These are phyloP conservation scores for Xylaria sp. DNA, from an alignment of 495 filamentous ascomycete genomes.

Conservation along the genomic window DNA sequence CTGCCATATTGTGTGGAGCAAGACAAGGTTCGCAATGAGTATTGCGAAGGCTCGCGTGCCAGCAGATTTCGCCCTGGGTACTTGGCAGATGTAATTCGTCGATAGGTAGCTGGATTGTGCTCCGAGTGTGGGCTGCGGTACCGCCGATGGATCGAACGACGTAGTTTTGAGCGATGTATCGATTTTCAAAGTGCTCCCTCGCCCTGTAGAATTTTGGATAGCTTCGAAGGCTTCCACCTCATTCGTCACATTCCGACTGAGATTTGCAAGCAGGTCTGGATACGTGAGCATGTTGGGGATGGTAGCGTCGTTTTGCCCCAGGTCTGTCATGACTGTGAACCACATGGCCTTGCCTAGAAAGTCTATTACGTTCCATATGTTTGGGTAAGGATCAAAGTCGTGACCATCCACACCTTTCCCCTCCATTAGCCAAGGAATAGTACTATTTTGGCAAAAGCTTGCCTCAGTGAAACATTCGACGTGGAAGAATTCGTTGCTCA, in stretches of 20 bases:
- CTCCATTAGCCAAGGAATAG: not conserved
- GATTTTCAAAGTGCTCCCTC: not conserved
- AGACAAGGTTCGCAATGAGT: not conserved
- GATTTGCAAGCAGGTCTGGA: not conserved
- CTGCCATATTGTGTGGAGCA: not conserved
- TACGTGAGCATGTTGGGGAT: slow-evolving; percentile 17
- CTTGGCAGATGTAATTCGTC: slow-evolving; percentile 4
- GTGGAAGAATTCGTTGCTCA: slow-evolving; percentile 12
- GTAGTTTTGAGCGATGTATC: not conserved
- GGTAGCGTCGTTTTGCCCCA: slow-evolving; percentile 4
- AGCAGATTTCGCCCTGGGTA: not conserved
- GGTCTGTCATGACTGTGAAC: slow-evolving; percentile 17
- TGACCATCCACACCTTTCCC: not conserved
- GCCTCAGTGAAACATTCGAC: not conserved
- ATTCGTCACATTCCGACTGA: slow-evolving; percentile 10
- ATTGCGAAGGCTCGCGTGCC: not conserved
- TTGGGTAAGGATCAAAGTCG: not conserved
- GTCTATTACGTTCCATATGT: not conserved
- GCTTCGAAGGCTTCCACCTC: not conserved
- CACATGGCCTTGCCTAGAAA: slow-evolving; percentile 18
- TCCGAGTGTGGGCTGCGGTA: not conserved
- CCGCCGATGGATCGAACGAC: not conserved
- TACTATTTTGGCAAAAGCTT: not conserved
- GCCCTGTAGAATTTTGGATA: not conserved
- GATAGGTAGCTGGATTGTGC: slow-evolving; percentile 2